phyloP scores from a whole-genome alignment of 768 basidiomycete genomes.

The Coprinopsis sp. region DNA sequence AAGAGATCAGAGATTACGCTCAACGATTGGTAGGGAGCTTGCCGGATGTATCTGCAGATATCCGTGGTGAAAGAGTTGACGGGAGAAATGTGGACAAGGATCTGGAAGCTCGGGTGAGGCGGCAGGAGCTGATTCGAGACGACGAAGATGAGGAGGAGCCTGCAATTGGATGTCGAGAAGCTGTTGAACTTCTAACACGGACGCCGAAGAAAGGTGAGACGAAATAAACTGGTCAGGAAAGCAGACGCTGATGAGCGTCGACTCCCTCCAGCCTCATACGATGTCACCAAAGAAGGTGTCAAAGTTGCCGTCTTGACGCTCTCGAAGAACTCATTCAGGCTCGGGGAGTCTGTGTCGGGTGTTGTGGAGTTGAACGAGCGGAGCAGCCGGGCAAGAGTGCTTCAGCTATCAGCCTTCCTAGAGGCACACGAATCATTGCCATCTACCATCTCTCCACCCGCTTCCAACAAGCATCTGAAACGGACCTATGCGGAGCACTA shows the following conservation, averaged over 20 bases:
- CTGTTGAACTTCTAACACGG: slow-evolving; percentile 86
- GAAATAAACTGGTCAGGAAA: not conserved
- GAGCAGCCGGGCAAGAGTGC: slow-evolving; percentile 63
- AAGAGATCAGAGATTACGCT: slow-evolving; percentile 52
- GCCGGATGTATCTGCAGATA: slow-evolving; percentile 4
- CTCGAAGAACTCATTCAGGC: slow-evolving; percentile 83
- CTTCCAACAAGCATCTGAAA: slow-evolving; percentile 49
- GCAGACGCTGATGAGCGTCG: not conserved
- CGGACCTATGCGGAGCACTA: slow-evolving; percentile 86
- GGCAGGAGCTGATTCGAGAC: slow-evolving; percentile 26
- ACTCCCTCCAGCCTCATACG: slow-evolving; percentile 69
- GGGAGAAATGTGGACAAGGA: not conserved
- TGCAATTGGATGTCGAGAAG: slow-evolving; percentile 68
- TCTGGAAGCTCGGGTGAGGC: slow-evolving; percentile 11
- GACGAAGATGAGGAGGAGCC: slow-evolving; percentile 34
- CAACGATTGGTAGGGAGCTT: slow-evolving; percentile 44
- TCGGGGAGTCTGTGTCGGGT: slow-evolving; percentile 90
- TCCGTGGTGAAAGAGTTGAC: not conserved
- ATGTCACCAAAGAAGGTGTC: slow-evolving; percentile 90
- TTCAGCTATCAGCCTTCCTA: slow-evolving; percentile 87
- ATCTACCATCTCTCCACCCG: slow-evolving; percentile 45
- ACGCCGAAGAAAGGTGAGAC: slow-evolving; percentile 81
- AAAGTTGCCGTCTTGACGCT: slow-evolving; percentile 90
- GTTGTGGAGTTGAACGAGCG: slow-evolving; percentile 83
- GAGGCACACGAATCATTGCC: slow-evolving; percentile 87